These are phyloP conservation scores for Parvularia atlantis DNA, from an alignment of 78 protist species.

Conservation along the genomic window DNA sequence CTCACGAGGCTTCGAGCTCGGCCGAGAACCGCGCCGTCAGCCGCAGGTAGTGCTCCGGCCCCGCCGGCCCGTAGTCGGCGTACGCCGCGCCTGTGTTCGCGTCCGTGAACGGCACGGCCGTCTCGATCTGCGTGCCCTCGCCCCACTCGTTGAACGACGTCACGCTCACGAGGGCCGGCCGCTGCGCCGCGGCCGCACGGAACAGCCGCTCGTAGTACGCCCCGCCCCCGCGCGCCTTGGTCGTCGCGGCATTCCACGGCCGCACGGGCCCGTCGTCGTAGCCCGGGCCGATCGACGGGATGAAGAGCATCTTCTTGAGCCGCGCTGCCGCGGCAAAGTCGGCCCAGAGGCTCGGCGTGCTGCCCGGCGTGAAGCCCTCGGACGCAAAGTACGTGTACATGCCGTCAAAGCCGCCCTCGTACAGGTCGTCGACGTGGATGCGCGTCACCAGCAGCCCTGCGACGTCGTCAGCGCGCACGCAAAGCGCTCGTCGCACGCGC, in stretches of 20 bases:
- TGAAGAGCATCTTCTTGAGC: background rate
- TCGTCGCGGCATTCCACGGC: conserved; percentile 43
- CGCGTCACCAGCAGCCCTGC: conserved; percentile 4
- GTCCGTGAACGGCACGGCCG: too few species aligned
- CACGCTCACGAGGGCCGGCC: conserved; percentile 9
- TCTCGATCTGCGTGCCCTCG: conserved; percentile 52
- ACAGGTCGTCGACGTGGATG: background rate
- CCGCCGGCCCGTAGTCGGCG: too few species aligned
- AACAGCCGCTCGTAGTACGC: conserved; percentile 14
- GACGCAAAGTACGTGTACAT: conserved; percentile 51
- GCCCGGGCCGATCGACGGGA: conserved; percentile 54
- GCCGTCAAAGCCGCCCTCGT: conserved; percentile 35
- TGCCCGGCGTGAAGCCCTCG: conserved; percentile 28
- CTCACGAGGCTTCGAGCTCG: too few species aligned
- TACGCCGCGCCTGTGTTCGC: too few species aligned
- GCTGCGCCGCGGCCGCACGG: background rate
- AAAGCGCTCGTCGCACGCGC: too few species aligned
- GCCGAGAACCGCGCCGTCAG: too few species aligned
- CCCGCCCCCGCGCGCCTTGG: conserved; percentile 7
- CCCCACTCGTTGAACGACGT: conserved; percentile 55
- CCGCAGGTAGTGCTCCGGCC: too few species aligned
- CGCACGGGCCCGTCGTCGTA: conserved; percentile 36
- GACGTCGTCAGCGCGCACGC: too few species aligned
- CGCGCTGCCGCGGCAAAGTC: background rate
- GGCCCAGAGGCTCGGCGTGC: conserved; percentile 25